Conservation (phyloP, 257 asterid species). For the Solanum microdontum region DNA sequence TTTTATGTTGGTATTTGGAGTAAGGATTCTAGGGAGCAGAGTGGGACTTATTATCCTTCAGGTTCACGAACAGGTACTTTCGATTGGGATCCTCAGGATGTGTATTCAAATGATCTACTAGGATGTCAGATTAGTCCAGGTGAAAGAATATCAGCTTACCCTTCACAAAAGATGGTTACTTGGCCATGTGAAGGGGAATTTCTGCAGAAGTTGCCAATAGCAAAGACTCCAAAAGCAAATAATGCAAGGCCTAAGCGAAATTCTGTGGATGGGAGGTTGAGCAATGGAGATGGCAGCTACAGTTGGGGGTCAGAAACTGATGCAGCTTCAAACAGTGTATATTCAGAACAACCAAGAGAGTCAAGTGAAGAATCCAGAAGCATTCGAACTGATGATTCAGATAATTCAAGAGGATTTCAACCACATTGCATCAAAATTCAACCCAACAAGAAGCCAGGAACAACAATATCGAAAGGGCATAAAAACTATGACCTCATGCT, state of each 20-base stretch:
- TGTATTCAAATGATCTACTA: constrained; percentile 29
- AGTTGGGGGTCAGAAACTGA: constrained; percentile 49
- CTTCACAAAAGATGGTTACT: constrained; percentile 46
- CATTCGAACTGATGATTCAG: constrained; percentile 15
- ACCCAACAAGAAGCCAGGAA: constrained; percentile 53
- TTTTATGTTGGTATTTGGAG: constrained; percentile 86
- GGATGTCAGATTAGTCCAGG: constrained; percentile 35
- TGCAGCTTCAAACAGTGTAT: constrained; percentile 26
- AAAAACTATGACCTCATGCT: constrained; percentile 85
- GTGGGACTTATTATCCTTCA: constrained; percentile 71
- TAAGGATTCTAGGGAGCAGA: constrained; percentile 50
- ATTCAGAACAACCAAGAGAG: constrained; percentile 23
- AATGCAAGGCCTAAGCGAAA: constrained; percentile 18
- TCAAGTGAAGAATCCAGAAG: constrained; percentile 19
- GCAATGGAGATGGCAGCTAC: constrained; percentile 10
- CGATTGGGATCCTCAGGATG: constrained; percentile 71
- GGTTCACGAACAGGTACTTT: constrained; percentile 21
- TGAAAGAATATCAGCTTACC: constrained; percentile 50
- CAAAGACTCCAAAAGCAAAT: constrained; percentile 14
- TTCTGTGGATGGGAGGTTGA: constrained; percentile 33
- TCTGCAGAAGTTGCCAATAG: constrained; percentile 17
- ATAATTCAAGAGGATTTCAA: constrained; percentile 14
- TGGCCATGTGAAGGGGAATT: constrained; percentile 56
- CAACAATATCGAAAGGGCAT: constrained; percentile 67
- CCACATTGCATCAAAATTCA: constrained; percentile 37